Percentiles rank a stretch among this genome's conserved stretches.
Evolutionary conservation across 2,329 filamentous ascomycete species (phyloP).

Genomic region (Clarireedia hainanense): DNA sequence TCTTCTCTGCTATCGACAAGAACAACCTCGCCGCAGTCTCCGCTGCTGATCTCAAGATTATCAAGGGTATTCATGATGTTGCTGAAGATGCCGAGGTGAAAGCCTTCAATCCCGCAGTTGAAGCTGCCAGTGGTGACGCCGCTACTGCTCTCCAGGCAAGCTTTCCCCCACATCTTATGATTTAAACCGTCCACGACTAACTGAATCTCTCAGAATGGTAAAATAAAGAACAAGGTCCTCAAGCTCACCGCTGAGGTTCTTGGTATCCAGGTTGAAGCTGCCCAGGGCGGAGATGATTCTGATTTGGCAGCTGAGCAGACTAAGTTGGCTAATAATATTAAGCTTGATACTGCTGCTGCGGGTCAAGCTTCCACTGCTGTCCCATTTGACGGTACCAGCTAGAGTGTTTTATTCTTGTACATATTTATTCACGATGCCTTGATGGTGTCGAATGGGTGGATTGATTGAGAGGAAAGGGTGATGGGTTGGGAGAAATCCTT

Average conservation of each 20-base stretch:
- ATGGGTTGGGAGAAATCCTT: no score
- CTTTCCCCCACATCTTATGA: not conserved
- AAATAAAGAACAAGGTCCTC: slow-evolving; percentile 54
- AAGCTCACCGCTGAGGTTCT: slow-evolving; percentile 47
- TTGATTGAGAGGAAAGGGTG: not conserved
- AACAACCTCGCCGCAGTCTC: slow-evolving; percentile 37
- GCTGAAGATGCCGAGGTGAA: slow-evolving; percentile 45
- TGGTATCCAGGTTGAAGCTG: slow-evolving; percentile 41
- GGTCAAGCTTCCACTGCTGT: slow-evolving; percentile 38
- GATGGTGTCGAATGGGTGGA: not conserved
- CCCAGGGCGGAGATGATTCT: slow-evolving; percentile 39
- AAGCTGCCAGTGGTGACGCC: slow-evolving; percentile 37
- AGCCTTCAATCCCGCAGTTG: slow-evolving; percentile 48
- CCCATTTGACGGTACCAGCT: slow-evolving; percentile 30
- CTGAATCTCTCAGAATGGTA: slow-evolving; percentile 35
- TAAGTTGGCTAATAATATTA: slow-evolving; percentile 48
- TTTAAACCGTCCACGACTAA: not conserved
- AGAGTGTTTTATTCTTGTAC: not conserved
- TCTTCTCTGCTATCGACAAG: slow-evolving; percentile 33
- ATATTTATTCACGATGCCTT: not conserved
- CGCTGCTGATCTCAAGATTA: slow-evolving; percentile 39
- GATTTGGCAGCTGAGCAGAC: slow-evolving; percentile 40
- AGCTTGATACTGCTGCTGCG: slow-evolving; percentile 38
- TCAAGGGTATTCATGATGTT: slow-evolving; percentile 43
- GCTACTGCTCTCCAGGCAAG: slow-evolving; percentile 41